A percentile compares a stretch with the other conserved stretches of the same genome.
phyloP scores from a whole-genome alignment of 2,329 filamentous ascomycete species.

The Endocalyx cinctus region DNA sequence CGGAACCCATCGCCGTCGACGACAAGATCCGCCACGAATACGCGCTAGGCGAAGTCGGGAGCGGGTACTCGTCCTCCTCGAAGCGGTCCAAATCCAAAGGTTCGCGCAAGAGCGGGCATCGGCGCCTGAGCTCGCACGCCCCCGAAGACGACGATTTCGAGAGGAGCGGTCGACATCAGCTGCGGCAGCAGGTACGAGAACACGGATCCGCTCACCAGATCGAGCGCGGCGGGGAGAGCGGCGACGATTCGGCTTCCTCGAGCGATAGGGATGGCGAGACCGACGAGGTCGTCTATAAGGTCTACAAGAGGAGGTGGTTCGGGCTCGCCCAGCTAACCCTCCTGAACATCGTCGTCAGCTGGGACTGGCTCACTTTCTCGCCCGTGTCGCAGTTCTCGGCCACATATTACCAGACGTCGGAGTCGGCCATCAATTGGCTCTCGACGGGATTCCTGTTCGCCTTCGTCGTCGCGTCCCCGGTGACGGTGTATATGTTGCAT shows the following conservation, averaged over 20 bases:
- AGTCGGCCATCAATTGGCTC: slow-evolving; percentile 86
- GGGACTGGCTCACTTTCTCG: slow-evolving; percentile 95
- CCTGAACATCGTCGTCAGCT: slow-evolving; percentile 88
- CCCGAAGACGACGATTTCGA: slow-evolving; percentile 12
- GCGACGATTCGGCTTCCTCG: background rate
- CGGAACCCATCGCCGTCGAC: slow-evolving; percentile 4
- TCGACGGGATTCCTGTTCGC: slow-evolving; percentile 83
- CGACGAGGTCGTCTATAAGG: slow-evolving; percentile 18
- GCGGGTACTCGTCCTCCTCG: background rate
- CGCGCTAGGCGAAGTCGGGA: slow-evolving; percentile 14
- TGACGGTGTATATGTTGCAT: slow-evolving; percentile 74
- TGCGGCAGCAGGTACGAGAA: too few relatives aligned
- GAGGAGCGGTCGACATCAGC: background rate
- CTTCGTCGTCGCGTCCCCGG: slow-evolving; percentile 69
- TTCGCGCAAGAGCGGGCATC: slow-evolving; percentile 13
- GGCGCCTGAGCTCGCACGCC: slow-evolving; percentile 15
- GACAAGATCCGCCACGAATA: slow-evolving; percentile 18
- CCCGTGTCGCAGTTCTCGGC: slow-evolving; percentile 73
- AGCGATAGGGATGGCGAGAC: slow-evolving; percentile 9
- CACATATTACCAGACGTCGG: slow-evolving; percentile 68
- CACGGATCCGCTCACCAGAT: slow-evolving; percentile 11
- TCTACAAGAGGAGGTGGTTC: slow-evolving; percentile 84
- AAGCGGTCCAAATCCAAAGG: slow-evolving; percentile 6
- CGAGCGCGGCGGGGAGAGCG: background rate
- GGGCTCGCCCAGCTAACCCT: slow-evolving; percentile 78